Conservation (phyloP, 768 basidiomycete species). For the Termitomyces sp. region DNA sequence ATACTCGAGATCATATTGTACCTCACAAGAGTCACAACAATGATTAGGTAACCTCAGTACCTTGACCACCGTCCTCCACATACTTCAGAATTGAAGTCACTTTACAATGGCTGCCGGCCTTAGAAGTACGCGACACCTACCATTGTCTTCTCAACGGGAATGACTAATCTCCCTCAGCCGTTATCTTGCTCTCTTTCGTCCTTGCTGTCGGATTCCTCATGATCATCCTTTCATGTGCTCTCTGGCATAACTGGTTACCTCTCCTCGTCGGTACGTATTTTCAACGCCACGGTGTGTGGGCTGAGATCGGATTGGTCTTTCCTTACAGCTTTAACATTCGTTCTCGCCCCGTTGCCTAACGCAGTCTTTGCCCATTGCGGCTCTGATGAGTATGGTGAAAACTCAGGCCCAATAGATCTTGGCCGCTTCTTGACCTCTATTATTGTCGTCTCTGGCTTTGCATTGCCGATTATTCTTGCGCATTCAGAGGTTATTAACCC, state of each 20-base stretch:
- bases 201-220: slow-evolving; percentile 97
- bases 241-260: slow-evolving; percentile 97
- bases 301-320: neutral
- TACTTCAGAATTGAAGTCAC: neutral
- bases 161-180: slow-evolving; percentile 48
- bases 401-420: slow-evolving; percentile 74
- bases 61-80: neutral
- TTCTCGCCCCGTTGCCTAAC: slow-evolving; percentile 94
- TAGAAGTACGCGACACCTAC: slow-evolving; percentile 48
- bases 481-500: slow-evolving; percentile 86
- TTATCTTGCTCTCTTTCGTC: slow-evolving; percentile 95
- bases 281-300: neutral
- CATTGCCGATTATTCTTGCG: slow-evolving; percentile 86
- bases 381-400: slow-evolving; percentile 81
- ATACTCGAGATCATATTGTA: neutral
- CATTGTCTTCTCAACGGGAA: neutral
- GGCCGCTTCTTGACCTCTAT: slow-evolving; percentile 92
- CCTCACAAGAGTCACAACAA: neutral
- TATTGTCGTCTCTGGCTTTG: slow-evolving; percentile 90
- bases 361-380: slow-evolving; percentile 92
- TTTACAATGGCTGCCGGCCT: slow-evolving; percentile 61
- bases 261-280: slow-evolving; percentile 81
- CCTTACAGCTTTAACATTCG: slow-evolving; percentile 75
- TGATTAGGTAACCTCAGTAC: slow-evolving; percentile 6
- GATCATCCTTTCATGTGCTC: slow-evolving; percentile 94